Evolutionary conservation across 345 rosid species (phyloP).

Genomic region (Populus davidiana): DNA sequence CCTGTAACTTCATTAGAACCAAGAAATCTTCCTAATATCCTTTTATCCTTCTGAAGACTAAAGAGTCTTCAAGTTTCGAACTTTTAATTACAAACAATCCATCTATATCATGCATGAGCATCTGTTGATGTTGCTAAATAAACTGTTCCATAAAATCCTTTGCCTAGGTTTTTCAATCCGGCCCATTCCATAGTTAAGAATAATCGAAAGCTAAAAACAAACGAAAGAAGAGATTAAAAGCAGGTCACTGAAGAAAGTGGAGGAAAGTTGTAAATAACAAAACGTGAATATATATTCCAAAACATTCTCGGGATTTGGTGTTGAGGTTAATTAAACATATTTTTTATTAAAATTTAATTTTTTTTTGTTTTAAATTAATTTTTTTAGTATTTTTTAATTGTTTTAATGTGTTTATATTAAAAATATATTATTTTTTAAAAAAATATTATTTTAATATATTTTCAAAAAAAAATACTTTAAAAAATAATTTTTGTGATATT

Average conservation of each 20-base stretch:
- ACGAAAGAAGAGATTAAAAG: background rate
- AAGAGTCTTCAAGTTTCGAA: background rate
- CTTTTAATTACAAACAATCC: background rate
- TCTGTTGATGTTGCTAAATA: background rate
- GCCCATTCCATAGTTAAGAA: background rate
- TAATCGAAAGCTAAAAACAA: background rate
- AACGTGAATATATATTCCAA: too few relatives aligned
- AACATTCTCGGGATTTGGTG: too few relatives aligned
- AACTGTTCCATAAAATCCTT: background rate
- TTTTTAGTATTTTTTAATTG: too few relatives aligned
- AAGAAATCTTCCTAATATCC: background rate
- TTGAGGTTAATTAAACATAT: too few relatives aligned
- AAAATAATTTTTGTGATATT: fast-evolving
- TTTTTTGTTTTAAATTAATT: too few relatives aligned
- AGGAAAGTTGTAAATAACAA: too few relatives aligned
- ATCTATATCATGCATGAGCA: background rate
- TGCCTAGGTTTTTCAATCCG: background rate
- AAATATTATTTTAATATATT: too few relatives aligned
- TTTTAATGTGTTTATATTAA: too few relatives aligned
- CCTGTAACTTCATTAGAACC: background rate
- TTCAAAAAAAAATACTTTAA: too few relatives aligned
- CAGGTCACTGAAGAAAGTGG: background rate
- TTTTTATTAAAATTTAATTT: too few relatives aligned
- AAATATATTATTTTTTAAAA: too few relatives aligned
- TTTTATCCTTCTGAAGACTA: background rate